Base-by-base conservation (phyloP, 805 yeast genomes). In the Nakazawaea populi region DNA sequence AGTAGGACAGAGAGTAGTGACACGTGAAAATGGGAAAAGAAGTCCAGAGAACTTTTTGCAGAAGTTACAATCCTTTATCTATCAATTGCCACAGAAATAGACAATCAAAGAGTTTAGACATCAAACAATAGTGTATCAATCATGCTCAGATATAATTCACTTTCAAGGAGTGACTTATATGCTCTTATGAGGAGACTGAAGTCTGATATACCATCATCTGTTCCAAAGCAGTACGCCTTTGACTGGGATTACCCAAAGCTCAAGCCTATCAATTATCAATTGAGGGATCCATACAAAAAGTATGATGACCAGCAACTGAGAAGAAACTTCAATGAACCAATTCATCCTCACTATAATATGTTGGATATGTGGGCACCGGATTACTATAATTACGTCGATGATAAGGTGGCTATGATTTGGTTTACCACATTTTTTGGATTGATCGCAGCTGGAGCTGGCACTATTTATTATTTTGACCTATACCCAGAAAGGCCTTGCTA, bases 321-420 rank as follows among this genome's bases (percentile, higher is more conserved):
- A 71, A 82, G 95, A 69, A 87, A 88, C 72, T 73, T 79, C 56
- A 77, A 80, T 56, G 90, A 88, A 55, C 87, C 89, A 31, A 66
- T 87, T 56, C 83, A 82, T 64, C 80, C 82, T 50, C 80, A 83
- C 59, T 86, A 83, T 57, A 96, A 88, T 62, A 70, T 79, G 66
- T 74, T 83, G 61, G 91, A 88, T 66, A 76, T 87, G 75, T 88
- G 96, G 96, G 79, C 96, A 7, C 94, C 96, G 10, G 95, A 88
- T 61, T 77, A 82, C 61, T 80, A 74, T 64, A 81, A 82, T 58
- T 65, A 72, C 38, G 85, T 82, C 35, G 70, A 77, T 39, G 85
- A 86, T 66, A 62, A 67, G 44, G 75, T 79, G 34, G 95, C 96
- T 1, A 65, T 82, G 48, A 74, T 68, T 58, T 80, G 80, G 65